A percentile compares a stretch with the other conserved stretches of the same genome.
Conservation (phyloP, 2,329 filamentous ascomycete genomes). For the Graphilbum ipis-grandicollis region DNA sequence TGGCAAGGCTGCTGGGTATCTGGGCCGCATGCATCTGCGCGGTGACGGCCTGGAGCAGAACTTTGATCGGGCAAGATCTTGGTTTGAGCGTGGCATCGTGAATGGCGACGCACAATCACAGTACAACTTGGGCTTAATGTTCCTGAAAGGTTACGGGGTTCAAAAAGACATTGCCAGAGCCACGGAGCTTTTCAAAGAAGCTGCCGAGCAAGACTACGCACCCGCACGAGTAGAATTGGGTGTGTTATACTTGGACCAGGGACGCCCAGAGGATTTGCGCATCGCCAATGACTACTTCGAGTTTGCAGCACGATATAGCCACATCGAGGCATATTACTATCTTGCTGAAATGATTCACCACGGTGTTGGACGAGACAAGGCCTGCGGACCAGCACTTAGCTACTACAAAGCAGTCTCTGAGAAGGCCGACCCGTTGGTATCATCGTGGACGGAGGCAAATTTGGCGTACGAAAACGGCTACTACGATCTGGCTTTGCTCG, state of each 20-base stretch:
- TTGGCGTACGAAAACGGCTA: constrained; percentile 65
- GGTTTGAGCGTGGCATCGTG: constrained; percentile 65
- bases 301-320: constrained; percentile 62
- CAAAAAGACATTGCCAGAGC: constrained; percentile 53
- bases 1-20: constrained; percentile 67
- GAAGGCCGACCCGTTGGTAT: constrained; percentile 54
- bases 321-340: constrained; percentile 84
- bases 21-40: constrained; percentile 77
- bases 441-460: constrained; percentile 70
- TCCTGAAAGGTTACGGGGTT: constrained; percentile 54
- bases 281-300: constrained; percentile 78
- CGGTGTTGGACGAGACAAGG: constrained; percentile 63
- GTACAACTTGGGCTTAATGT: constrained; percentile 69
- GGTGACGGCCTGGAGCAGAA: constrained; percentile 73
- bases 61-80: constrained; percentile 56
- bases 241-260: constrained; percentile 72
- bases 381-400: constrained; percentile 56
- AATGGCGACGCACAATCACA: constrained; percentile 71
- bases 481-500: constrained; percentile 60
- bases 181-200: constrained; percentile 56
- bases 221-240: constrained; percentile 72
- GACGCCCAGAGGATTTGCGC: constrained; percentile 47
- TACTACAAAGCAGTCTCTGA: constrained; percentile 75
- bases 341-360: constrained; percentile 73
- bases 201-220: constrained; percentile 67